phyloP scores from a whole-genome alignment of 495 filamentous ascomycete genomes.

The Cercophora newfieldiana region DNA sequence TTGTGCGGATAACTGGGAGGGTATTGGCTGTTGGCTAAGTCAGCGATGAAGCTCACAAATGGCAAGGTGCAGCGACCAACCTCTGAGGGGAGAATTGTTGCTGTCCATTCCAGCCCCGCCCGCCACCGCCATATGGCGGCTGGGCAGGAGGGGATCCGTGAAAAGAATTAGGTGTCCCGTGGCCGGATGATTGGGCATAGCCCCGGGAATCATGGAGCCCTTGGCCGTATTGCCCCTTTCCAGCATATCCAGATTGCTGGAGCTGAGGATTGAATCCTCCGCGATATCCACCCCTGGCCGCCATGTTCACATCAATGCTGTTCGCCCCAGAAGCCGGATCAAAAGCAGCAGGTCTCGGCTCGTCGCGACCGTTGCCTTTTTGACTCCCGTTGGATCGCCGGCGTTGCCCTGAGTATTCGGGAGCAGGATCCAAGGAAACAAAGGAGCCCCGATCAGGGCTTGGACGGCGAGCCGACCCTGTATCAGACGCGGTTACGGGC shows the following conservation, averaged over 20 bases:
- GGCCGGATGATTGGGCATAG: slow-evolving; percentile 60
- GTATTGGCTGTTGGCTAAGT: slow-evolving; percentile 50
- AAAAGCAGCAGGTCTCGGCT: slow-evolving; percentile 28
- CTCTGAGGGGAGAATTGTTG: slow-evolving; percentile 60
- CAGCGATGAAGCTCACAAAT: neutral
- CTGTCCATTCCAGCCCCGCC: slow-evolving; percentile 57
- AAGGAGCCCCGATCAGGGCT: slow-evolving; percentile 31
- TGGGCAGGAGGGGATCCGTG: slow-evolving; percentile 66
- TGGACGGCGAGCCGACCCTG: slow-evolving; percentile 35
- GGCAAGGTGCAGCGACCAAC: slow-evolving; percentile 43
- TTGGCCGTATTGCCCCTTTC: slow-evolving; percentile 34
- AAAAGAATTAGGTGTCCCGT: slow-evolving; percentile 59
- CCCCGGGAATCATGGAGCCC: no score
- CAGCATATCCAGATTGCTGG: slow-evolving; percentile 30
- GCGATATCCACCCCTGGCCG: slow-evolving; percentile 41
- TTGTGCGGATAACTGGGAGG: slow-evolving; percentile 56
- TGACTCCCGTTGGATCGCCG: slow-evolving; percentile 39
- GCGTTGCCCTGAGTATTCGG: slow-evolving; percentile 38
- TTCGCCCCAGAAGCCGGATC: slow-evolving; percentile 48
- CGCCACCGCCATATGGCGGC: slow-evolving; percentile 65
- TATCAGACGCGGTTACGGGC: slow-evolving; percentile 37
- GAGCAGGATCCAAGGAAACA: slow-evolving; percentile 25
- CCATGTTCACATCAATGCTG: slow-evolving; percentile 50
- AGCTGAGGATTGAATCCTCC: slow-evolving; percentile 38
- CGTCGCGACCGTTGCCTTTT: slow-evolving; percentile 38